These are phyloP conservation scores for Mycena galericulata DNA, from an alignment of 768 basidiomycete genomes.

Conservation along the genomic window DNA sequence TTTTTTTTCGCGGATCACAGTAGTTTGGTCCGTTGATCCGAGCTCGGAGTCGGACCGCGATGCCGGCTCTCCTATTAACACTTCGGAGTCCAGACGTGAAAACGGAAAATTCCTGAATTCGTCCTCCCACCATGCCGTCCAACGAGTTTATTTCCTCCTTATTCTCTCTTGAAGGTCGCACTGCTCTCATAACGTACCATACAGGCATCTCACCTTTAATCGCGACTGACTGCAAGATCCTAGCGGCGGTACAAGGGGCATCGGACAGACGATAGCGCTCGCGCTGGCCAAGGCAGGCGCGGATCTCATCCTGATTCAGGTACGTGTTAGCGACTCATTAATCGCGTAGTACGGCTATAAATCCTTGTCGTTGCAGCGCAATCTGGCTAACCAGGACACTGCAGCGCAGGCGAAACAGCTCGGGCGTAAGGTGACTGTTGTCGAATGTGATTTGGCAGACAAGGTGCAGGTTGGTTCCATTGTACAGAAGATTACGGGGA, in stretches of 20 bases:
- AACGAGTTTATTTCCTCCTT: conserved; percentile 24
- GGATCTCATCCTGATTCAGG: conserved; percentile 38
- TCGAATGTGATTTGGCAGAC: conserved; percentile 35
- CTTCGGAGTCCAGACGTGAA: no score
- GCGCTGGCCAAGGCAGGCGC: conserved; percentile 39
- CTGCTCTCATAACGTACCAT: conserved; percentile 30
- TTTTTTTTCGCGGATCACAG: no score
- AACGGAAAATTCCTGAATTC: no score
- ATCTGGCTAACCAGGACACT: conserved; percentile 31
- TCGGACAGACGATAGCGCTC: conserved; percentile 38
- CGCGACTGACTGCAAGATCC: neutral
- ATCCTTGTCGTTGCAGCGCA: conserved; percentile 19
- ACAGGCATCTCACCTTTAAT: neutral
- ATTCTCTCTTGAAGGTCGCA: conserved; percentile 32
- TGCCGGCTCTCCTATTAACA: neutral
- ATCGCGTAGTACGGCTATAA: neutral
- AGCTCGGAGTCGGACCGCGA: neutral
- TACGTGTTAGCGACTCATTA: conserved; percentile 6
- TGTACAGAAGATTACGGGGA: conserved; percentile 33
- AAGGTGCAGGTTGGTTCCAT: conserved; percentile 25
- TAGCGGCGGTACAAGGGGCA: conserved; percentile 37
- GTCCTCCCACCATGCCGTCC: neutral
- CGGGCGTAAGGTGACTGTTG: conserved; percentile 31
- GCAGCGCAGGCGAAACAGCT: conserved; percentile 22
- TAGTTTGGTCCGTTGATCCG: neutral